Evolutionary conservation across 768 basidiomycete species (phyloP).

Genomic region (Phylloporus rhodoxanthus): DNA sequence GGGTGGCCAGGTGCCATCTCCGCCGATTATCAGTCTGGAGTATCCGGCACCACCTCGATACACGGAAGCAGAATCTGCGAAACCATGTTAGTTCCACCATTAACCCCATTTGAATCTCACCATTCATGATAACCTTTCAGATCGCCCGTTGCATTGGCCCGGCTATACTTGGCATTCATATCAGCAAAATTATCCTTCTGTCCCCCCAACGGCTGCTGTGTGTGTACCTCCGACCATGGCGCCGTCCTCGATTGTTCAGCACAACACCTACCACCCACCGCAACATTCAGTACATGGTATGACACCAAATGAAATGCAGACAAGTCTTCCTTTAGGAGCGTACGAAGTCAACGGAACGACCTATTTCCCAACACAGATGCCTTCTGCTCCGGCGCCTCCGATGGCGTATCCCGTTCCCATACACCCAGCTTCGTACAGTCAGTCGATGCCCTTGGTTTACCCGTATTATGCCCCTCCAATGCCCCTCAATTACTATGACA

Average conservation of each 20-base stretch:
- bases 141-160: constrained; percentile 15
- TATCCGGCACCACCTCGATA: constrained; percentile 22
- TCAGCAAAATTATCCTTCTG: constrained; percentile 28
- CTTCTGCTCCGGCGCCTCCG: constrained; percentile 1
- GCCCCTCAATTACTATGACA: constrained; percentile 1
- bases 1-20: constrained; percentile 11
- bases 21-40: constrained; percentile 1
- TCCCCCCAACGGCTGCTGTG: constrained; percentile 12
- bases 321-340: constrained; percentile 11
- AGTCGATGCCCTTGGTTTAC: constrained; percentile 1
- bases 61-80: constrained; percentile 27
- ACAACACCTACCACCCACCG: not conserved
- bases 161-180: constrained; percentile 10
- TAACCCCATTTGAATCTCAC: not conserved
- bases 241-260: constrained; percentile 1
- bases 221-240: not conserved
- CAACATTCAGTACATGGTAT: not conserved
- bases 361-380: constrained; percentile 17
- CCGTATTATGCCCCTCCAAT: constrained; percentile 9
- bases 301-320: not conserved
- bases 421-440: constrained; percentile 6
- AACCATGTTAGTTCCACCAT: constrained; percentile 28
- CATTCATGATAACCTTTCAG: constrained; percentile 5
- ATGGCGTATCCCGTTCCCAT: constrained; percentile 4
- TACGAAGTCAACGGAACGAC: constrained; percentile 28